Evolutionary conservation across 768 basidiomycete species (phyloP).

Genomic region (Suillus occidentalis): DNA sequence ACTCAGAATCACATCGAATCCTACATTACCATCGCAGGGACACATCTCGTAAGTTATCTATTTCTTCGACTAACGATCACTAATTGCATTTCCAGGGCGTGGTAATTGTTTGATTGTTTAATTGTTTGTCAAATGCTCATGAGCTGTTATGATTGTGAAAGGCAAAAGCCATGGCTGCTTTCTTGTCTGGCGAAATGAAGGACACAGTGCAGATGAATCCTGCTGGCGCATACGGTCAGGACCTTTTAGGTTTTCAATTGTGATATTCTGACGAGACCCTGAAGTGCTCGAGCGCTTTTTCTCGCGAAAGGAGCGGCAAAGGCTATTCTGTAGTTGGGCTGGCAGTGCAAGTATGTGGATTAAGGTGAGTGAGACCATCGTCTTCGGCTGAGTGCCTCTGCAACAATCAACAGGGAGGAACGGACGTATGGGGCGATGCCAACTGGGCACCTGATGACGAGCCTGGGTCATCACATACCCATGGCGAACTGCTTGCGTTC

Average conservation of each 20-base stretch:
- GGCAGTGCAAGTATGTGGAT: conserved; percentile 94
- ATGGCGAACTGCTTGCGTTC: conserved; percentile 86
- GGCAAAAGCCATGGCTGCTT: conserved; percentile 95
- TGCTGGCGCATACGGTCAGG: conserved; percentile 71
- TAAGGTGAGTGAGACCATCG: conserved; percentile 50
- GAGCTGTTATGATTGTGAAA: conserved; percentile 26
- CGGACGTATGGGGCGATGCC: conserved; percentile 78
- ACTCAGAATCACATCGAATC: conserved; percentile 79
- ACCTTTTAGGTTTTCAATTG: not conserved
- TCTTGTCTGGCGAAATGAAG: conserved; percentile 94
- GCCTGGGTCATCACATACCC: conserved; percentile 51
- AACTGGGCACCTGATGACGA: conserved; percentile 81
- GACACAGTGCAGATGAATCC: conserved; percentile 87
- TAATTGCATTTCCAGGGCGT: conserved; percentile 54
- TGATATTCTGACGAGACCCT: not conserved
- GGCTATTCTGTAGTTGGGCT: conserved; percentile 92
- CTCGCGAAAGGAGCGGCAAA: conserved; percentile 83
- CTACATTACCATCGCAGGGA: conserved; percentile 82
- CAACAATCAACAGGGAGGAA: conserved; percentile 59
- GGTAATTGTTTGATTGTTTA: conserved; percentile 40
- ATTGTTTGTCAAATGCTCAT: not conserved
- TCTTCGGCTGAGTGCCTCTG: too few species aligned
- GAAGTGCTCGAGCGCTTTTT: conserved; percentile 86
- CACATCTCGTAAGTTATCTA: conserved; percentile 63
- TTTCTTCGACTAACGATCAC: conserved; percentile 8